Percentiles rank a stretch among this genome's conserved stretches.
These are phyloP conservation scores for Diaporthe longicolla DNA, from an alignment of 2,329 filamentous ascomycete species.

Conservation along the genomic window DNA sequence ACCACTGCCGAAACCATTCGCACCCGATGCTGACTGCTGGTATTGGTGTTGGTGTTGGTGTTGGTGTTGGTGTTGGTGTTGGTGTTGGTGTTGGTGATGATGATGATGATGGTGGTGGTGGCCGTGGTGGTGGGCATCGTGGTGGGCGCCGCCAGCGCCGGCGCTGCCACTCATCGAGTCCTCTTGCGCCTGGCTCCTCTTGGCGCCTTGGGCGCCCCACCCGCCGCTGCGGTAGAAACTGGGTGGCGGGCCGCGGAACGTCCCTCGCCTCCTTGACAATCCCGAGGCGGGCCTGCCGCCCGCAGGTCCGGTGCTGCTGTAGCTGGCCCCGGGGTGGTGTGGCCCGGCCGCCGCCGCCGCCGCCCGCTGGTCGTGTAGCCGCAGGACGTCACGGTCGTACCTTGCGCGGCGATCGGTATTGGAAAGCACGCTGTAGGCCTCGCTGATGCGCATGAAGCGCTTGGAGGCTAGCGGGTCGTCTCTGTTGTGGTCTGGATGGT, in stretches of 20 bases:
- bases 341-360: slow-evolving; percentile 45
- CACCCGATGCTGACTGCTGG: slow-evolving; percentile 33
- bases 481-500: slow-evolving; percentile 94
- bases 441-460: slow-evolving; percentile 86
- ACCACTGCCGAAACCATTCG: slow-evolving; percentile 53
- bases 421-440: slow-evolving; percentile 85
- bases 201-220: slow-evolving; percentile 77
- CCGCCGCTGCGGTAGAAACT: slow-evolving; percentile 88
- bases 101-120: neutral
- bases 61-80: neutral
- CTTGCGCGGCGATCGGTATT: slow-evolving; percentile 79
- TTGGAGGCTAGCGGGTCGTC: slow-evolving; percentile 78
- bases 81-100: neutral
- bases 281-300: slow-evolving; percentile 86
- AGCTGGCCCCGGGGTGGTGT: slow-evolving; percentile 52
- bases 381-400: slow-evolving; percentile 82
- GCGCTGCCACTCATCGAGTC: slow-evolving; percentile 53
- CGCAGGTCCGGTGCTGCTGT: slow-evolving; percentile 72
- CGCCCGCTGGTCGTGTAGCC: slow-evolving; percentile 52
- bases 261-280: slow-evolving; percentile 79
- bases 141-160: slow-evolving; percentile 32
- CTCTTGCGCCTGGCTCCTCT: slow-evolving; percentile 69
- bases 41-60: neutral
- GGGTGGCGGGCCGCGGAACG: slow-evolving; percentile 89
- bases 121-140: slow-evolving; percentile 43